These are phyloP conservation scores for Neonothopanus nambi DNA, from an alignment of 1,284 basidiomycete species.

Conservation along the genomic window DNA sequence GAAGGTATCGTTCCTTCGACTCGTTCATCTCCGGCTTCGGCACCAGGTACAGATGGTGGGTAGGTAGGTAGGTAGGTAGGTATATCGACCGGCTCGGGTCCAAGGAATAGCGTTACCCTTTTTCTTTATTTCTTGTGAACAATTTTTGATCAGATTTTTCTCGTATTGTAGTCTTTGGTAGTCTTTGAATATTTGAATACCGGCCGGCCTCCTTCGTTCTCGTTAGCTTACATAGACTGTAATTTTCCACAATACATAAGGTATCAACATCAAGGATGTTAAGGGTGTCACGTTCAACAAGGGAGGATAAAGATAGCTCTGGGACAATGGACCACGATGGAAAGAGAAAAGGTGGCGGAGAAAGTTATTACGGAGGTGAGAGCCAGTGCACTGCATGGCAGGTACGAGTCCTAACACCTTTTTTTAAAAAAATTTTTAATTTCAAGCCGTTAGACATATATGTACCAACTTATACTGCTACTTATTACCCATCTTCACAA, in stretches of 20 bases:
- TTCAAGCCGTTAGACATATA: too few species aligned
- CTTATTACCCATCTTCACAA: too few species aligned
- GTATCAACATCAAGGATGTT: slow-evolving; percentile 16
- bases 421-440: too few species aligned
- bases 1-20: neutral
- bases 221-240: slow-evolving; percentile 59
- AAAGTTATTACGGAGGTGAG: slow-evolving; percentile 27
- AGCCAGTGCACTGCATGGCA: too few species aligned
- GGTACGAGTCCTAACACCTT: too few species aligned
- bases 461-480: too few species aligned
- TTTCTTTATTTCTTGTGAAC: too few species aligned
- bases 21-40: neutral
- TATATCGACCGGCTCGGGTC: too few species aligned
- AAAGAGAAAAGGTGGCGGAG: slow-evolving; percentile 27
- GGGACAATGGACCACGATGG: neutral
- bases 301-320: slow-evolving; percentile 12
- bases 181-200: slow-evolving; percentile 63
- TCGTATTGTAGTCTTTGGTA: too few species aligned
- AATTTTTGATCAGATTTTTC: too few species aligned
- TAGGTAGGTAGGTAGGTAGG: too few species aligned
- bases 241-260: slow-evolving; percentile 45
- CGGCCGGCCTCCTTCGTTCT: slow-evolving; percentile 64
- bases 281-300: slow-evolving; percentile 9
- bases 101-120: slow-evolving; percentile 16
- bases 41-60: slow-evolving; percentile 27